Percentiles rank a stretch among this genome's conserved stretches.
These are phyloP conservation scores for Naematelia aurantialba DNA, from an alignment of 768 basidiomycete species.

Conservation along the genomic window DNA sequence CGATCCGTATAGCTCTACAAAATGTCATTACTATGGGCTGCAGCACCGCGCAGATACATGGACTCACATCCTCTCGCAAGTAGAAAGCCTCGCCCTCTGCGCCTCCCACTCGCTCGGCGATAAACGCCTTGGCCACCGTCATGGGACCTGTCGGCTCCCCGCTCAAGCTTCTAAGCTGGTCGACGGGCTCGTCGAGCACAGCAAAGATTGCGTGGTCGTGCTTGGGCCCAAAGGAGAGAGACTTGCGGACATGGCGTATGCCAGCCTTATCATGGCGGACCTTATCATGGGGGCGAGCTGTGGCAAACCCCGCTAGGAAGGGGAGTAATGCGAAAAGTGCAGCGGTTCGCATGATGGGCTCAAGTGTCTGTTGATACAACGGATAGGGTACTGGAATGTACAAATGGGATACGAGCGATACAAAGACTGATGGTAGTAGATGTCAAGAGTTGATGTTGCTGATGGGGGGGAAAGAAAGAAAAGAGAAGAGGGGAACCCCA, in stretches of 20 bases:
- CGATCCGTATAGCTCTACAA: conserved; percentile 67
- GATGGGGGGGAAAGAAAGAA: not conserved
- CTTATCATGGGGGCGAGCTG: conserved; percentile 22
- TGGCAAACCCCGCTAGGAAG: conserved; percentile 38
- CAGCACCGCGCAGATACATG: not conserved
- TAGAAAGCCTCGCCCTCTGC: conserved; percentile 40
- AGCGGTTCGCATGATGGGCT: conserved; percentile 39
- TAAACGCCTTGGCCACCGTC: conserved; percentile 30
- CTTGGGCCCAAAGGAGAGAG: conserved; percentile 80
- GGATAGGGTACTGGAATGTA: not conserved
- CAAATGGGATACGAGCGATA: not conserved
- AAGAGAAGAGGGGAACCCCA: not conserved
- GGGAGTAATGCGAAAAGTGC: conserved; percentile 46
- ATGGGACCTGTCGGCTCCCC: conserved; percentile 22
- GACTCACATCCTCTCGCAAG: conserved; percentile 50
- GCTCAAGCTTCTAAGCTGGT: conserved; percentile 6
- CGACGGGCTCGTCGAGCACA: conserved; percentile 23
- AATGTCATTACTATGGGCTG: not conserved
- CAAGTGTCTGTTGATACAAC: not conserved
- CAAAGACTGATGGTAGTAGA: conserved; percentile 7
- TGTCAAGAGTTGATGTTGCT: not conserved
- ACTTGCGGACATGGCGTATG: conserved; percentile 61
- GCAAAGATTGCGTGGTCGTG: conserved; percentile 62
- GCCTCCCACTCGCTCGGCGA: conserved; percentile 25
- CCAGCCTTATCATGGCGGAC: conserved; percentile 1